Conservation (phyloP, 768 basidiomycete species). For the Suillus luteus region DNA sequence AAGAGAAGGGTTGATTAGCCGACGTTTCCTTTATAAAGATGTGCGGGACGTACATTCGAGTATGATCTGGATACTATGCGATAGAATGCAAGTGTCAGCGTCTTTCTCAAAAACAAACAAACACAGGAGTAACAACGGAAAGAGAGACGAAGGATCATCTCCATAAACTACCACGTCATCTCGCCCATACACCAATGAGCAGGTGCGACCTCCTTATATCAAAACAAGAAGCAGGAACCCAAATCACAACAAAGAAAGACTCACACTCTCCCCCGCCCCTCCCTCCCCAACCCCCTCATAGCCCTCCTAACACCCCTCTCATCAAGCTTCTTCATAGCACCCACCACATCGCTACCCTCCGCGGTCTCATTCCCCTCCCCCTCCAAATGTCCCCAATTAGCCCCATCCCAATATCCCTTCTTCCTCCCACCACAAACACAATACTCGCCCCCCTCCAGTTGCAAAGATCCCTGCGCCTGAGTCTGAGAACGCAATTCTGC, state of each 20-base stretch:
- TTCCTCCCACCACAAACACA: constrained; percentile 64
- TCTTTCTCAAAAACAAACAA: not conserved
- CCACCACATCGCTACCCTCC: constrained; percentile 49
- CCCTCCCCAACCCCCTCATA: constrained; percentile 59
- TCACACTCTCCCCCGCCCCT: constrained; percentile 75
- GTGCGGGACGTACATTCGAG: constrained; percentile 25
- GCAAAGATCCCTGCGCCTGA: constrained; percentile 22
- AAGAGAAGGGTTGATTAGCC: not conserved
- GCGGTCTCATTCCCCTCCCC: constrained; percentile 46
- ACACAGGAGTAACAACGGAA: not conserved
- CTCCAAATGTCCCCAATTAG: constrained; percentile 42
- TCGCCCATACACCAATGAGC: not conserved
- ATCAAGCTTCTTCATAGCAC: constrained; percentile 57
- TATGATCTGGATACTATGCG: constrained; percentile 31
- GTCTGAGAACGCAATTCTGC: constrained; percentile 57
- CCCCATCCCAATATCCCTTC: constrained; percentile 73
- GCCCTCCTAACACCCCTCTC: constrained; percentile 71
- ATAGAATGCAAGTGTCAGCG: constrained; percentile 11
- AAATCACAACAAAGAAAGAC: constrained; percentile 28
- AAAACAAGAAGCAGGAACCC: not conserved
- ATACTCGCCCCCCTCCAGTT: constrained; percentile 31
- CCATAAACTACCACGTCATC: not conserved
- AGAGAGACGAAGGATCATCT: not conserved
- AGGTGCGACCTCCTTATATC: not conserved
- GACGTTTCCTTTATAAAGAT: not conserved